Conservation (phyloP, 2,329 filamentous ascomycete genomes). For the Calonectria montana region DNA sequence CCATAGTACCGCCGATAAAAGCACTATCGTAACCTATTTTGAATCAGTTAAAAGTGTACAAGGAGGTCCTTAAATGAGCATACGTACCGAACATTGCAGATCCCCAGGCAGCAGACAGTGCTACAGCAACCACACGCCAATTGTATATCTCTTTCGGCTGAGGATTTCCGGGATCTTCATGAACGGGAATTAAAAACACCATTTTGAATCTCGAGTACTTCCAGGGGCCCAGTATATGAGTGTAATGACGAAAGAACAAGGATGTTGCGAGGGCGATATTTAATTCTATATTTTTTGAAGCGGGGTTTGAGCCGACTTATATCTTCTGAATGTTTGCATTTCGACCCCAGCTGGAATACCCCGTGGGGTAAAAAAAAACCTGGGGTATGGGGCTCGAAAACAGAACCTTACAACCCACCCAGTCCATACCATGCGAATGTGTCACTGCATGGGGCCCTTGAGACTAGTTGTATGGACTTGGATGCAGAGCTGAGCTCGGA, state of each 20-base stretch:
- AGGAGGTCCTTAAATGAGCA: too few species aligned
- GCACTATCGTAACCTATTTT: conserved; percentile 24
- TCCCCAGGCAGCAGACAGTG: conserved; percentile 19
- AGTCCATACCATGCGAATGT: too few species aligned
- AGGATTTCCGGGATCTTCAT: conserved; percentile 18
- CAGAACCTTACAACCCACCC: not conserved
- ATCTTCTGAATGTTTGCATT: not conserved
- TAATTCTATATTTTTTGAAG: not conserved
- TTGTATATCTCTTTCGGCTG: conserved; percentile 24
- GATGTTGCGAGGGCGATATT: not conserved
- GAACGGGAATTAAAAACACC: conserved; percentile 21
- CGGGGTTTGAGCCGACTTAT: not conserved
- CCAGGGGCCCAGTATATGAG: not conserved
- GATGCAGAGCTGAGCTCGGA: not conserved
- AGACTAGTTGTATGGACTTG: not conserved
- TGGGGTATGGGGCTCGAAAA: conserved; percentile 10
- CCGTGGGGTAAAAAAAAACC: conserved; percentile 18
- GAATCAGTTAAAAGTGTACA: not conserved
- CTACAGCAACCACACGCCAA: conserved; percentile 23
- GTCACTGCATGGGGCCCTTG: not conserved
- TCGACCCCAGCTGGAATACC: not conserved
- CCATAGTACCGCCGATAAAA: conserved; percentile 27
- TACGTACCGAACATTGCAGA: conserved; percentile 26
- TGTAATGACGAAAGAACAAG: not conserved
- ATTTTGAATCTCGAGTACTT: not conserved